These are phyloP conservation scores for Chlamydomonas eustigma DNA, from an alignment of 139 green algal species.

Conservation along the genomic window DNA sequence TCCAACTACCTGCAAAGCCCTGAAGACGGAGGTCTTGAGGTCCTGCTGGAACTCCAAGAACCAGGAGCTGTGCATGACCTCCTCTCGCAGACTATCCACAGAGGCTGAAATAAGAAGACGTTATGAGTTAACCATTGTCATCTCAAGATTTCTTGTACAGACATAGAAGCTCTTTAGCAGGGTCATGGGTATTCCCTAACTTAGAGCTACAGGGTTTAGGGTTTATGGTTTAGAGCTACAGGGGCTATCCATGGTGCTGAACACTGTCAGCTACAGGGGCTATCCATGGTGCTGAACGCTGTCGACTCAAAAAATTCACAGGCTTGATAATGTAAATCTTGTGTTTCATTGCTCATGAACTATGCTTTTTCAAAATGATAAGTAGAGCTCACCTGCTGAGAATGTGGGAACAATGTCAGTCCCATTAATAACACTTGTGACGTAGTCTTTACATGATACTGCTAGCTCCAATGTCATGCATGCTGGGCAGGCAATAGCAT, in stretches of 20 bases:
- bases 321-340: no score
- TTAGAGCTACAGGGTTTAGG: no score
- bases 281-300: no score
- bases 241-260: no score
- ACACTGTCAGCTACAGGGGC: no score
- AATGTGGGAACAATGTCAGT: constrained; percentile 72
- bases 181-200: no score
- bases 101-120: constrained; percentile 10
- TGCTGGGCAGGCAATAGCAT: constrained; percentile 78
- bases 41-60: constrained; percentile 52
- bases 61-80: constrained; percentile 46
- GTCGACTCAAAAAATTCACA: no score
- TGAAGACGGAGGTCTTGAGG: constrained; percentile 23
- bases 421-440: constrained; percentile 77
- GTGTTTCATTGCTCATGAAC: no score
- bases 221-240: neutral
- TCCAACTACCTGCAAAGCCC: constrained; percentile 33
- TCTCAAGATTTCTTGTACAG: neutral
- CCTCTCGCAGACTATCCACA: constrained; percentile 43
- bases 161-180: no score
- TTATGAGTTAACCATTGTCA: neutral
- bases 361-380: no score
- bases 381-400: constrained; percentile 23
- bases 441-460: constrained; percentile 56
- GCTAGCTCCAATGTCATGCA: constrained; percentile 84